Base-by-base conservation (phyloP, 192 early-diverging fungal genomes). In the Geranomyces variabilis region DNA sequence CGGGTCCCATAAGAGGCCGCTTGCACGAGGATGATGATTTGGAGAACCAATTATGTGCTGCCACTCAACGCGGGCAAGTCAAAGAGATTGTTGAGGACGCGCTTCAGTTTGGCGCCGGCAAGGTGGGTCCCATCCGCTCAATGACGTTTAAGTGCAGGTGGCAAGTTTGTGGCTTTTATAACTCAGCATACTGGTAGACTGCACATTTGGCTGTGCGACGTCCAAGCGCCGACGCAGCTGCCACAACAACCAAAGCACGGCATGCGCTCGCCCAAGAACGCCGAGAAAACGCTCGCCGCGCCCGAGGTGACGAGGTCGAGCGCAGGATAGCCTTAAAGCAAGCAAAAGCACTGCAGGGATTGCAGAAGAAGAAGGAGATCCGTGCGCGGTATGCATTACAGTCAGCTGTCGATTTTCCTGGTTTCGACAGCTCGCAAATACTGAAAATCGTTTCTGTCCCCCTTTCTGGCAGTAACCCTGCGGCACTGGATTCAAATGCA, bases 191-290 rank as follows among this genome's bases (percentile, higher is more conserved):
- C n/a, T n/a, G n/a, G n/a, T n/a, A 41, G 36, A 41, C 36, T 41
- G 36, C 36, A 10, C 10, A 7, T 3, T 10, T 41, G 36, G 3
- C 5, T 41, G 36, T 41, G 36, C 36, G 5, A 10, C 36, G 36
- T 41, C 36, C 36, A 41, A 41, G 36, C 10, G 10, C 3, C 10
- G 36, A 41, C 10, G 36, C 36, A 41, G 36, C 5, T 7, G 36
- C 36, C 10, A 41, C 36, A 41, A 10, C 36, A 10, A 41, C 36
- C 36, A 41, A 41, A 31, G 58, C 1, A 36, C 28, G 68, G 43
- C 68, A 70, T 1, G 51, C 22, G 15, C 68, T 70, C 21, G 68
- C 57, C 24, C 68, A 36, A 12, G 57, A 57, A 56, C 68, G 68
- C 12, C 68, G 68, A 14, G 68, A 70, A 6, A 22, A 19, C 8